Evolutionary conservation across 768 basidiomycete species (phyloP).

Genomic region (Suillus clintonianus): DNA sequence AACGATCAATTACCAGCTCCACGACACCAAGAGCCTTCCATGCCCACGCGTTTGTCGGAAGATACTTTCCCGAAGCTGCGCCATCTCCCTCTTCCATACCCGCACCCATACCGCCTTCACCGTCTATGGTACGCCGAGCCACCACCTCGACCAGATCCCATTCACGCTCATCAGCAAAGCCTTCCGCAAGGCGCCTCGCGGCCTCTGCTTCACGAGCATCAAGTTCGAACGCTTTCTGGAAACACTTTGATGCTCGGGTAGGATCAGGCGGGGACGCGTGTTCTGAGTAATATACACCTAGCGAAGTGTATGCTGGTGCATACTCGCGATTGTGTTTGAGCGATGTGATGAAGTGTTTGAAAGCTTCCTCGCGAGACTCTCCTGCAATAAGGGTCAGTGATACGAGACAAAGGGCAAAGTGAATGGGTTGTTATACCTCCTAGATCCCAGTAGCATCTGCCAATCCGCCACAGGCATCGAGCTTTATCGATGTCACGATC

Average conservation of each 20-base stretch:
- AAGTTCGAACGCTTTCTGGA: constrained; percentile 97
- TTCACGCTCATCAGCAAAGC: constrained; percentile 90
- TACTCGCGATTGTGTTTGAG: constrained; percentile 74
- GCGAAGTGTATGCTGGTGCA: constrained; percentile 91
- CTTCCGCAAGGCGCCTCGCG: constrained; percentile 79
- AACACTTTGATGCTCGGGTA: constrained; percentile 88
- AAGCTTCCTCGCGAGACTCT: constrained; percentile 62
- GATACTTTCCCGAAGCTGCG: constrained; percentile 47
- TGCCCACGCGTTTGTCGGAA: constrained; percentile 90
- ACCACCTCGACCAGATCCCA: constrained; percentile 97
- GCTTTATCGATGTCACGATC: constrained; percentile 63
- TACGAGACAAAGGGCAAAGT: background rate
- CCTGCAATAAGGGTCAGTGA: constrained; percentile 34
- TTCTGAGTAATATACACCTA: constrained; percentile 88
- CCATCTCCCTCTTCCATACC: constrained; percentile 48
- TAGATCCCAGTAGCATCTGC: constrained; percentile 71
- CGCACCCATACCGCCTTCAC: constrained; percentile 79
- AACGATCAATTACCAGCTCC: constrained; percentile 64
- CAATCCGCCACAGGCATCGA: constrained; percentile 83
- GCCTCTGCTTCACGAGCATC: constrained; percentile 88
- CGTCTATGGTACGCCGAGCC: constrained; percentile 90
- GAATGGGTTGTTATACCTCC: constrained; percentile 46
- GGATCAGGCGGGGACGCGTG: constrained; percentile 72
- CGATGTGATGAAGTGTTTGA: constrained; percentile 75
- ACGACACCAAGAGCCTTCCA: constrained; percentile 96